These are phyloP conservation scores for Fusarium sacchari DNA, from an alignment of 2,329 filamentous ascomycete genomes.

Conservation along the genomic window DNA sequence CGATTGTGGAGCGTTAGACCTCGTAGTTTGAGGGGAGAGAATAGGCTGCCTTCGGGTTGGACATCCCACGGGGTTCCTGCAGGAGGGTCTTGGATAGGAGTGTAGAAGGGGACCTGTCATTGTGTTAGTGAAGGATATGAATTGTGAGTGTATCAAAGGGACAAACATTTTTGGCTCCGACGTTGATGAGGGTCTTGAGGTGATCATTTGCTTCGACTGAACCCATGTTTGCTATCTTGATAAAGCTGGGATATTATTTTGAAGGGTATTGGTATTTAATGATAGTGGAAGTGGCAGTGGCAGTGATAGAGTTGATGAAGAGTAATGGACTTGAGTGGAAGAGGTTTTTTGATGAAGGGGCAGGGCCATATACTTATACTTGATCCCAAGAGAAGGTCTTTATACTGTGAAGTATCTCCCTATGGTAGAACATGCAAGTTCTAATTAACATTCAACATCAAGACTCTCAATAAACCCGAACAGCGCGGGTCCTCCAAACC, in stretches of 20 bases:
- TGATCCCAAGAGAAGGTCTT: too few relatives aligned
- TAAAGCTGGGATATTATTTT: not conserved
- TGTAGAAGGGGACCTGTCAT: slow-evolving; percentile 38
- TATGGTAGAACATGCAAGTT: not conserved
- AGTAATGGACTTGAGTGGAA: not conserved
- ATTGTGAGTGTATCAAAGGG: too few relatives aligned
- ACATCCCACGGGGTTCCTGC: slow-evolving; percentile 40
- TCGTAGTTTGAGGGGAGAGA: slow-evolving; percentile 57
- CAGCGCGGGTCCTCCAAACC: not conserved
- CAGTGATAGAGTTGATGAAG: not conserved
- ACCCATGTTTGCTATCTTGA: not conserved
- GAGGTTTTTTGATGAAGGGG: not conserved
- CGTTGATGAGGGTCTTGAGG: slow-evolving; percentile 32
- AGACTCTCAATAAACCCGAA: not conserved
- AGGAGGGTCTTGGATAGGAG: slow-evolving; percentile 39
- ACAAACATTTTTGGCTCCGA: slow-evolving; percentile 31
- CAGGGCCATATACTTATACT: slow-evolving; percentile 4
- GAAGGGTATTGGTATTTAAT: not conserved
- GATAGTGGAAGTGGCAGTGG: not conserved
- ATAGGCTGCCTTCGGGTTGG: slow-evolving; percentile 47
- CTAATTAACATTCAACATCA: not conserved
- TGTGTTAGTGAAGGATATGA: not conserved
- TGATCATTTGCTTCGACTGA: slow-evolving; percentile 4
- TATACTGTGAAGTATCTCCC: not conserved
- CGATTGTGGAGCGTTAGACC: slow-evolving; percentile 57